Conservation (phyloP, 306 rosid genomes). For the Mimosa bimucronata region DNA sequence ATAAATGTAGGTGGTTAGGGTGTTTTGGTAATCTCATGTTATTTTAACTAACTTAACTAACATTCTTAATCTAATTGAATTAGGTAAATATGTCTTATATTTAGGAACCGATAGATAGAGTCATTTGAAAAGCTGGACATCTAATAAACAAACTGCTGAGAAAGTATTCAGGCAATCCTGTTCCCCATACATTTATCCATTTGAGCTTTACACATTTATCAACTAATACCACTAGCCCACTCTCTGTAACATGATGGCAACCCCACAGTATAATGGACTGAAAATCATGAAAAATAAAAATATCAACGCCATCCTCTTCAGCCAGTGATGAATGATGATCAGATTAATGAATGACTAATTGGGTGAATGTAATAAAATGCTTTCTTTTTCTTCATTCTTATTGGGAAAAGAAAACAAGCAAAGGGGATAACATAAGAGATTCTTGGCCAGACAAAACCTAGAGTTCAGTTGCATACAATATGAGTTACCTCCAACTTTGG, state of each 20-base stretch:
- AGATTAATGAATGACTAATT: neutral
- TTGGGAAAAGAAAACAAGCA: constrained; percentile 9
- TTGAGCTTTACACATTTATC: constrained; percentile 73
- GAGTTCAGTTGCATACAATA: constrained; percentile 24
- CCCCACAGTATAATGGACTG: constrained; percentile 91
- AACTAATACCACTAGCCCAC: constrained; percentile 69
- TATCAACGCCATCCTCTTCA: constrained; percentile 25
- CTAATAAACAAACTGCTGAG: constrained; percentile 54
- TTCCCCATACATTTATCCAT: constrained; percentile 87
- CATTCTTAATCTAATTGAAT: too few relatives aligned
- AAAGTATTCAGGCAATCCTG: constrained; percentile 73
- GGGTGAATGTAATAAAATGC: neutral
- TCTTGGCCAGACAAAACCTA: neutral
- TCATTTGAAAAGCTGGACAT: constrained; percentile 74
- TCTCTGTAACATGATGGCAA: constrained; percentile 84
- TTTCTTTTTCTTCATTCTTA: neutral
- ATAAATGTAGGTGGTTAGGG: too few relatives aligned
- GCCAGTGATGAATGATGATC: too few relatives aligned
- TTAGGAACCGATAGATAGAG: too few relatives aligned
- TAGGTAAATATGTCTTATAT: too few relatives aligned
- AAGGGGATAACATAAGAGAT: constrained; percentile 10
- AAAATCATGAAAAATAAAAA: constrained; percentile 5
- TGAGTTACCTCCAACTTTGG: constrained; percentile 70
- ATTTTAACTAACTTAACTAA: too few relatives aligned
- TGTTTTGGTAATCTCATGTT: too few relatives aligned